Conservation (phyloP, 805 yeast genomes). For the Metschnikowia peoriensis region DNA sequence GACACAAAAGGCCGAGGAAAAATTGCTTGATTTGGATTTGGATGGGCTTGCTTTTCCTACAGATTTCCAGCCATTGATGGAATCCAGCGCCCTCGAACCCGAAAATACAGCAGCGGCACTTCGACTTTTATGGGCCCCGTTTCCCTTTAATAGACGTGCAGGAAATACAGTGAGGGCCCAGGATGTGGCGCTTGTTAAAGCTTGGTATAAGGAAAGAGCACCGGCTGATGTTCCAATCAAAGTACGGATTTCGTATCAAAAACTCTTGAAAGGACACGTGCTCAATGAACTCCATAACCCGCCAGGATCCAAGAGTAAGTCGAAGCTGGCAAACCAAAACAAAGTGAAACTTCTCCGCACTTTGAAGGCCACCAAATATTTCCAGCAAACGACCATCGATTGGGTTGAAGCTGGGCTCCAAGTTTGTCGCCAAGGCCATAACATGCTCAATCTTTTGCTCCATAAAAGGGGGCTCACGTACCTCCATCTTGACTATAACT, state of each 20-base stretch:
- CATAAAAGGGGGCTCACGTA: slow-evolving; percentile 91
- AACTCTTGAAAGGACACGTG: slow-evolving; percentile 74
- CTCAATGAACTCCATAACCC: slow-evolving; percentile 64
- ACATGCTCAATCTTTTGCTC: slow-evolving; percentile 84
- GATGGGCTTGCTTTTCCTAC: slow-evolving; percentile 35
- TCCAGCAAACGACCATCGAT: slow-evolving; percentile 88
- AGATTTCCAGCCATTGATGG: slow-evolving; percentile 51
- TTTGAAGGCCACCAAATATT: slow-evolving; percentile 77
- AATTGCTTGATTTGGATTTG: slow-evolving; percentile 15
- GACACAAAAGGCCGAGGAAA: slow-evolving; percentile 25
- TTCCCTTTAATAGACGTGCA: slow-evolving; percentile 75
- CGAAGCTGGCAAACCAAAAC: slow-evolving; percentile 40
- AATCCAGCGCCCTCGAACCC: slow-evolving; percentile 28
- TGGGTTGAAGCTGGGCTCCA: slow-evolving; percentile 99
- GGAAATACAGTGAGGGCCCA: slow-evolving; percentile 79
- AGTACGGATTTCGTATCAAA: slow-evolving; percentile 84
- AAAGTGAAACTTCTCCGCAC: slow-evolving; percentile 62
- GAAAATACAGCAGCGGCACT: slow-evolving; percentile 53
- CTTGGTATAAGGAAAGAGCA: slow-evolving; percentile 76
- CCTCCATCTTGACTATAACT: slow-evolving; percentile 91
- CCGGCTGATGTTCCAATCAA: slow-evolving; percentile 64
- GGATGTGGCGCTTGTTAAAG: slow-evolving; percentile 81
- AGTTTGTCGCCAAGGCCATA: slow-evolving; percentile 88
- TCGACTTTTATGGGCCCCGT: slow-evolving; percentile 75
- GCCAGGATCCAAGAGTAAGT: slow-evolving; percentile 23